phyloP scores from a whole-genome alignment of 768 basidiomycete genomes.

The Leccinum rimulosum region DNA sequence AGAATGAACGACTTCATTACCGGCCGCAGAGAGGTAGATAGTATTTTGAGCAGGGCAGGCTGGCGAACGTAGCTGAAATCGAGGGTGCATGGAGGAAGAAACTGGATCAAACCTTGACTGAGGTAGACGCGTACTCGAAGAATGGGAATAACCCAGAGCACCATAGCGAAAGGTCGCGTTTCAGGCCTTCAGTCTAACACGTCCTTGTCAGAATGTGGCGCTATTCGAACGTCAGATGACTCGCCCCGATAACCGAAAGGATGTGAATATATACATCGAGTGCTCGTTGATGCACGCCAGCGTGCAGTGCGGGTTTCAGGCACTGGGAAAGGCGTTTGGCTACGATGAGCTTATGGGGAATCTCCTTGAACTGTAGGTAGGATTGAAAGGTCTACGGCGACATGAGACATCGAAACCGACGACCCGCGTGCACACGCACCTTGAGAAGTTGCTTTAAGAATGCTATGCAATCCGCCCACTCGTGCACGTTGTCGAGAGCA shows the following conservation, averaged over 20 bases:
- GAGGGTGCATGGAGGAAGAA: slow-evolving; percentile 2
- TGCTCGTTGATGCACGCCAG: slow-evolving; percentile 95
- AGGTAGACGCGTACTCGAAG: slow-evolving; percentile 99
- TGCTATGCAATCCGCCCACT: slow-evolving; percentile 99
- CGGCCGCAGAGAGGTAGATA: slow-evolving; percentile 89
- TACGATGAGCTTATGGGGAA: slow-evolving; percentile 91
- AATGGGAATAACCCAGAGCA: slow-evolving; percentile 84
- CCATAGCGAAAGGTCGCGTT: slow-evolving; percentile 77
- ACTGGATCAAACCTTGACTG: slow-evolving; percentile 69
- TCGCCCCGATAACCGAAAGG: slow-evolving; percentile 83
- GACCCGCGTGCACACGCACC: slow-evolving; percentile 39
- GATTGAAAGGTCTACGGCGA: slow-evolving; percentile 81
- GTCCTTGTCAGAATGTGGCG: slow-evolving; percentile 8
- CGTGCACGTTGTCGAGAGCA: slow-evolving; percentile 93
- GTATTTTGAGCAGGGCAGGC: slow-evolving; percentile 81
- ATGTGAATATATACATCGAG: slow-evolving; percentile 94
- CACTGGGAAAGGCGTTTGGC: slow-evolving; percentile 95
- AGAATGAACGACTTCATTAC: slow-evolving; percentile 94
- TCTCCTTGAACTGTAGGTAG: slow-evolving; percentile 92
- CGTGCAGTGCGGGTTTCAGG: slow-evolving; percentile 94
- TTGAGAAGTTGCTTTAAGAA: slow-evolving; percentile 94
- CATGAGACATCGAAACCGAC: not conserved
- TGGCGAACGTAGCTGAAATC: slow-evolving; percentile 28
- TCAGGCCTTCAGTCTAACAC: slow-evolving; percentile 77
- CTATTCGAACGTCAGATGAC: slow-evolving; percentile 28